Base-by-base conservation (phyloP, 2,329 filamentous ascomycete genomes). In the Talaromyces sp. region DNA sequence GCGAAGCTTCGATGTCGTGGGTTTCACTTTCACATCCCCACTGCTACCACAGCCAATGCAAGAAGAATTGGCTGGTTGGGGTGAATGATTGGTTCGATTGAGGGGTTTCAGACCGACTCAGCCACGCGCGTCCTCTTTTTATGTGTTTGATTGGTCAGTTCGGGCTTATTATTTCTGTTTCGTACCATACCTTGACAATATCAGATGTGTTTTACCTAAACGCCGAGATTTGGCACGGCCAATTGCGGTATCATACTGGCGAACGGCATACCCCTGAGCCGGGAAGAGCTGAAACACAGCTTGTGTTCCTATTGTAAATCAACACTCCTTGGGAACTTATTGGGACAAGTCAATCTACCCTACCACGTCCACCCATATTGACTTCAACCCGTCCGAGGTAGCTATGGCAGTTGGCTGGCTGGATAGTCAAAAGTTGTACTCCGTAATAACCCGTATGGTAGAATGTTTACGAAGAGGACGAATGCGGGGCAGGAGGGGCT, bases 1-100 rank as follows among this genome's bases (percentile, higher is more conserved):
- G 54, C 54, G 54, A 34, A 58, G 54, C 49, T 53, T 56, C 53
- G n/a, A 56, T 25, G 17, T 58, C n/a, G 47, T 29, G 47, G 47
- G 25, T 51, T 51, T 34, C 31, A 34, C 31, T 34, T 49, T 19
- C 45, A 27, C 47, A 27, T 17, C 47, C 8, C 22, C 47, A 51
- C 47, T 49, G 45, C 45, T 4, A 51, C 47, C 49, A 5, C 43
- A 29, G 13, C 49, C 49, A 53, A 19, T 53, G 1, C 17, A 10
- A 8, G 15, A 31, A 53, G 1, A n/a, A 27, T 15, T 7, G 22
- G 25, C 11, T 25, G 45, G 10, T 15, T 17, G 45, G 25, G 45
- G 45, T 2, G 1, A 1, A 15, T 29, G 5, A 29, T 51, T 51
- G 47, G 47, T 6, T n/a, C 22, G 7, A 29, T 51, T 3, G 47